Percentiles rank a stretch among this genome's conserved stretches.
phyloP scores from a whole-genome alignment of 2,329 filamentous ascomycete genomes.

The Botrytis medusae region DNA sequence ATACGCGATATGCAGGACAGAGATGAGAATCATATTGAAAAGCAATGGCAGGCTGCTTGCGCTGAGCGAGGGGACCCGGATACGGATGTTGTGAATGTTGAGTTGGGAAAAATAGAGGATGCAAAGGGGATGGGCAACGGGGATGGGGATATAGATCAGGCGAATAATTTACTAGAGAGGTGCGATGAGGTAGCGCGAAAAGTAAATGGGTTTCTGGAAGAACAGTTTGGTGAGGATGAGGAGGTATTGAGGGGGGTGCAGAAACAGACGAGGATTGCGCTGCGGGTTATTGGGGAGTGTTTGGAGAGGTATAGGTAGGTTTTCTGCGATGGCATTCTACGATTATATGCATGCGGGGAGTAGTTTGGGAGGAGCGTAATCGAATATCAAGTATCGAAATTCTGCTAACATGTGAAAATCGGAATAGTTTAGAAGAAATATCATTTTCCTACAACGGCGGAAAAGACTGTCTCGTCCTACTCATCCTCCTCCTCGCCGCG shows the following conservation, averaged over 20 bases:
- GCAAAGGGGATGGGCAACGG: not conserved
- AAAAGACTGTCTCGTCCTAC: conserved; percentile 92
- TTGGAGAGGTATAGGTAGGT: conserved; percentile 70
- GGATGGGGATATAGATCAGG: not conserved
- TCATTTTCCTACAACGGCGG: conserved; percentile 96
- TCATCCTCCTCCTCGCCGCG: conserved; percentile 74
- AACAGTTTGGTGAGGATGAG: conserved; percentile 28
- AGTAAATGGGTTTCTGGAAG: conserved; percentile 37
- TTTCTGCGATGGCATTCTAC: not conserved
- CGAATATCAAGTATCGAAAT: not conserved
- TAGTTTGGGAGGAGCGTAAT: not conserved
- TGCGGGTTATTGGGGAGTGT: conserved; percentile 73
- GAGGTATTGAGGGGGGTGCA: conserved; percentile 52
- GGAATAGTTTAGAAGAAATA: conserved; percentile 67
- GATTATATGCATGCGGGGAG: not conserved
- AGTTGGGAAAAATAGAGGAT: not conserved
- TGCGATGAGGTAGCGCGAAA: conserved; percentile 33
- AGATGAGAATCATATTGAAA: conserved; percentile 12
- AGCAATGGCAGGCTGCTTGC: conserved; percentile 17
- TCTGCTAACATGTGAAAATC: not conserved
- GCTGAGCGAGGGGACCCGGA: not conserved
- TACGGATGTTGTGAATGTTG: not conserved
- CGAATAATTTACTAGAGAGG: conserved; percentile 19
- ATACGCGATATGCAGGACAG: conserved; percentile 2
- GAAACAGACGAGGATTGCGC: conserved; percentile 68